These are phyloP conservation scores for Aspergillus udagawae DNA, from an alignment of 2,329 filamentous ascomycete genomes.

Conservation along the genomic window DNA sequence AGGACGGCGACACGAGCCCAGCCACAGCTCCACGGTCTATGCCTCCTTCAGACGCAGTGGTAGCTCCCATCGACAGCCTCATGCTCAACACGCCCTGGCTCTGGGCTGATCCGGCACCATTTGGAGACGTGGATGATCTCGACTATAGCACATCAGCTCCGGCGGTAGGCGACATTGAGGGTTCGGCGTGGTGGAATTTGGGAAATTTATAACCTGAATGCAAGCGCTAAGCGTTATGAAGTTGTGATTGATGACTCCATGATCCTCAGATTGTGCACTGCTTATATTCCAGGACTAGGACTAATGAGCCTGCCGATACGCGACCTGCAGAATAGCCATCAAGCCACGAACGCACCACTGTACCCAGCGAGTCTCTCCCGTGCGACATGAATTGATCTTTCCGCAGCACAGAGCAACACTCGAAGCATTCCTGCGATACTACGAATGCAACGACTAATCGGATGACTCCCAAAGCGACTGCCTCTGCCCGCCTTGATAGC, in stretches of 20 bases:
- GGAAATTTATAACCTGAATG: constrained; percentile 26
- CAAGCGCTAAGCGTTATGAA: neutral
- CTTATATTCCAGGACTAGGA: neutral
- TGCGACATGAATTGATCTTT: neutral
- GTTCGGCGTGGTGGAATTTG: constrained; percentile 35
- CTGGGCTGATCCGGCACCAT: constrained; percentile 30
- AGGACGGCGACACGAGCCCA: neutral
- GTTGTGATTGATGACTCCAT: neutral
- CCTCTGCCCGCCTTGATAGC: neutral
- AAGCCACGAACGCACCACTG: neutral
- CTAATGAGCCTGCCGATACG: neutral
- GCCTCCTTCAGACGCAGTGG: constrained; percentile 17
- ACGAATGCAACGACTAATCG: neutral
- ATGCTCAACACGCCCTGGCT: constrained; percentile 36
- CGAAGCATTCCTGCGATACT: neutral
- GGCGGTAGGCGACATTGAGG: constrained; percentile 26
- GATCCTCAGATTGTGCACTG: neutral
- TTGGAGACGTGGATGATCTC: constrained; percentile 29
- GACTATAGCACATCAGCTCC: constrained; percentile 26
- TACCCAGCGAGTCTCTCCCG: neutral
- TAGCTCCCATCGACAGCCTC: constrained; percentile 31
- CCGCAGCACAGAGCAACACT: too few relatives aligned
- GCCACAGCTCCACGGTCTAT: constrained; percentile 1
- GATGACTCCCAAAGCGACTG: neutral
- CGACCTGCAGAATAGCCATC: neutral